Evolutionary conservation across 495 filamentous ascomycete genomes (phyloP).

Genomic region (Neurospora intermedia): DNA sequence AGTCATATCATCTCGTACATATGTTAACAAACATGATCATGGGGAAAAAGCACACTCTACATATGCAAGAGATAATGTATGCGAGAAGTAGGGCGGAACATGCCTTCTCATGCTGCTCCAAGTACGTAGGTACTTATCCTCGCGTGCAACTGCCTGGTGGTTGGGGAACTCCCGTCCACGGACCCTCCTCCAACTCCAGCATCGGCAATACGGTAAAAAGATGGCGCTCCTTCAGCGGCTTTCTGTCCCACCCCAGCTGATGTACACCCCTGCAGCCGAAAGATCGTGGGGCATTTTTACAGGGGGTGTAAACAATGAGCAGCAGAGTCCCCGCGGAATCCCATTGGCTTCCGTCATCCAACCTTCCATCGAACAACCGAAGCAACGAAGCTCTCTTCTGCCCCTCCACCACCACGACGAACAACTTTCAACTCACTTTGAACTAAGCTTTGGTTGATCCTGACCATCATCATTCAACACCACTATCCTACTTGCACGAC

Average conservation of each 20-base stretch:
- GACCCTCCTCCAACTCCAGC: background rate
- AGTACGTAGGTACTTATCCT: background rate
- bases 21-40: background rate
- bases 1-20: background rate
- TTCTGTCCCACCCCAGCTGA: background rate
- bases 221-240: background rate
- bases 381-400: background rate
- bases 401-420: background rate
- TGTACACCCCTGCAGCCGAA: background rate
- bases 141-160: background rate
- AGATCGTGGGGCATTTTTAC: background rate
- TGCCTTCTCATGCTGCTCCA: background rate
- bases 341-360: background rate
- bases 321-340: background rate
- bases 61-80: background rate
- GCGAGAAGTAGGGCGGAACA: background rate
- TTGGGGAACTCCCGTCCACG: background rate
- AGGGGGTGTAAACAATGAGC: background rate
- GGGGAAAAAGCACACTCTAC: background rate
- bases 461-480: background rate
- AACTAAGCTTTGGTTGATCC: background rate
- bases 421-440: background rate
- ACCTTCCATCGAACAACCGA: background rate
- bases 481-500: background rate
- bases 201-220: background rate